Percentiles rank a stretch among this genome's conserved stretches.
These are phyloP conservation scores for Quercus tomentella DNA, from an alignment of 331 rosid species.

Conservation along the genomic window DNA sequence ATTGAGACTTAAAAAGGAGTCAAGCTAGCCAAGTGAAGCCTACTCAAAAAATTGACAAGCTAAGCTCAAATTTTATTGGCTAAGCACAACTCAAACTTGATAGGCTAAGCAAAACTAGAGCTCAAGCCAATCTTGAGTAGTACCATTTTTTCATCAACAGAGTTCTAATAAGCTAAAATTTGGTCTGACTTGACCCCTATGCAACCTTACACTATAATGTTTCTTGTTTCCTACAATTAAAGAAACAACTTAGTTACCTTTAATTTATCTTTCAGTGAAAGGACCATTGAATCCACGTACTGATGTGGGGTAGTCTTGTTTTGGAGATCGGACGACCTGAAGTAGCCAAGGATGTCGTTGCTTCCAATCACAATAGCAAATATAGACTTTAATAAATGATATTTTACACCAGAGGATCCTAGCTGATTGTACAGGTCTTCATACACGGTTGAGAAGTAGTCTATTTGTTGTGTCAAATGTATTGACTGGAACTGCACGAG, in stretches of 20 bases:
- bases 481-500: conserved; percentile 54
- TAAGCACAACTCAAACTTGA: too few species aligned
- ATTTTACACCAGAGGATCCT: conserved; percentile 33
- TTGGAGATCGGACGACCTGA: conserved; percentile 35
- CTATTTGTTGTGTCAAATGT: conserved; percentile 54
- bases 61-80: too few species aligned
- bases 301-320: conserved; percentile 39
- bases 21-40: too few species aligned
- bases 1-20: too few species aligned
- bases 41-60: too few species aligned
- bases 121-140: too few species aligned
- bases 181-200: too few species aligned
- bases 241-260: conserved; percentile 36
- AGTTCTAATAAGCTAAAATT: too few species aligned
- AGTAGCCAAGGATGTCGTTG: conserved; percentile 71
- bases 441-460: conserved; percentile 33
- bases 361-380: conserved; percentile 66
- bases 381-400: conserved; percentile 60
- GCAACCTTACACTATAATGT: too few species aligned
- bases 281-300: conserved; percentile 45
- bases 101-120: too few species aligned
- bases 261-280: conserved; percentile 43
- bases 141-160: too few species aligned
- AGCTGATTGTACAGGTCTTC: conserved; percentile 25
- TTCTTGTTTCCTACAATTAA: too few species aligned